Evolutionary conservation across 1,139 yeast species (phyloP).

Genomic region (Saccharomyces hybrid): DNA sequence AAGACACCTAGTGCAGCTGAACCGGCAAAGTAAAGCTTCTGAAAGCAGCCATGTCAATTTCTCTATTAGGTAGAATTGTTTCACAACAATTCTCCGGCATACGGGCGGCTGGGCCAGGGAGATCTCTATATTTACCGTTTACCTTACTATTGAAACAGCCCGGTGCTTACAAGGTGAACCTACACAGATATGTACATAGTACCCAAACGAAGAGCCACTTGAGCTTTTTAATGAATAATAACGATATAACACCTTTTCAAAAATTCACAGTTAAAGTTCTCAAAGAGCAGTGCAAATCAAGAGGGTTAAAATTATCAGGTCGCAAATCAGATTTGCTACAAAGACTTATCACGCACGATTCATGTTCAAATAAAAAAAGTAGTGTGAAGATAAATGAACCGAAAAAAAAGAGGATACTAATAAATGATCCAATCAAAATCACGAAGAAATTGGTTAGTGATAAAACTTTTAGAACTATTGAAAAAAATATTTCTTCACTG

Average conservation of each 20-base stretch:
- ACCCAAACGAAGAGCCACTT: slow-evolving; percentile 35
- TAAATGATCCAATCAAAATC: not conserved
- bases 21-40: not conserved
- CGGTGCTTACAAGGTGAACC: not conserved
- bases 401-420: not conserved
- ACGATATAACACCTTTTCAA: slow-evolving; percentile 15
- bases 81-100: not conserved
- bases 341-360: slow-evolving; percentile 31
- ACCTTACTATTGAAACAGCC: not conserved
- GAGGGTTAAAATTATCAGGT: slow-evolving; percentile 52
- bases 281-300: slow-evolving; percentile 46
- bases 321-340: slow-evolving; percentile 47
- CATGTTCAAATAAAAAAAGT: not conserved
- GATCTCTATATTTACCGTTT: not conserved
- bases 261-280: slow-evolving; percentile 39
- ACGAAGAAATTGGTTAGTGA: not conserved
- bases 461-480: not conserved
- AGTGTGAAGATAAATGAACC: not conserved
- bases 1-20: not conserved
- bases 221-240: slow-evolving; percentile 26
- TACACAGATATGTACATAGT: slow-evolving; percentile 35
- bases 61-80: not conserved
- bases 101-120: not conserved
- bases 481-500: not conserved
- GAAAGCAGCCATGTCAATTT: not conserved